A percentile compares a stretch with the other conserved stretches of the same genome.
Conservation (phyloP, 2,329 filamentous ascomycete genomes). For the Botrytis paeoniae region DNA sequence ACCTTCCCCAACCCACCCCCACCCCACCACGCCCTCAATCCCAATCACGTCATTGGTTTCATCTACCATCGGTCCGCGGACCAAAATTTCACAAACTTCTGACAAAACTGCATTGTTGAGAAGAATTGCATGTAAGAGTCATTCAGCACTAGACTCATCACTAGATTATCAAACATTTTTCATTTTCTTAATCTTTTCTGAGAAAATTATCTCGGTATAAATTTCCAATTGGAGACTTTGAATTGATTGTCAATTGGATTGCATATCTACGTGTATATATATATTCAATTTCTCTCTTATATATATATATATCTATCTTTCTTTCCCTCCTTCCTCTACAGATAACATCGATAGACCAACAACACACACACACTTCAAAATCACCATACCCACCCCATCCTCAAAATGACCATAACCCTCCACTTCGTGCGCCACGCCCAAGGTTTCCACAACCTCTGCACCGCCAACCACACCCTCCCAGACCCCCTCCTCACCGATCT, state of each 20-base stretch:
- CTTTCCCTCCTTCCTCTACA: neutral
- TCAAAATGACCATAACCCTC: slow-evolving; percentile 42
- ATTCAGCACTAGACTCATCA: neutral
- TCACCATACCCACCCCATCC: neutral
- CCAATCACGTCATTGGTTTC: neutral
- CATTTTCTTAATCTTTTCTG: too few species aligned
- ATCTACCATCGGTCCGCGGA: neutral
- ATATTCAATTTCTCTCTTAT: neutral
- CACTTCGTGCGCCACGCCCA: slow-evolving; percentile 72
- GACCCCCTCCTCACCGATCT: slow-evolving; percentile 75
- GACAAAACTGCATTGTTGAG: neutral
- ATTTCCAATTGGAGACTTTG: neutral
- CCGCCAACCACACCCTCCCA: slow-evolving; percentile 66
- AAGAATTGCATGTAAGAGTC: neutral
- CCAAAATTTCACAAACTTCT: slow-evolving; percentile 3
- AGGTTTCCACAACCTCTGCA: slow-evolving; percentile 75
- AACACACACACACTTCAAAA: neutral
- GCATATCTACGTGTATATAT: neutral
- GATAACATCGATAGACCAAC: neutral
- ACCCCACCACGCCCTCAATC: slow-evolving; percentile 7
- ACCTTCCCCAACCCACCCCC: neutral
- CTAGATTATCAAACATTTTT: neutral
- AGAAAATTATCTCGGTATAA: neutral
- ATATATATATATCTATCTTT: neutral
- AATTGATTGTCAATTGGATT: neutral